Conservation (phyloP, 495 filamentous ascomycete genomes). For the Thermothielavioides terrestris region DNA sequence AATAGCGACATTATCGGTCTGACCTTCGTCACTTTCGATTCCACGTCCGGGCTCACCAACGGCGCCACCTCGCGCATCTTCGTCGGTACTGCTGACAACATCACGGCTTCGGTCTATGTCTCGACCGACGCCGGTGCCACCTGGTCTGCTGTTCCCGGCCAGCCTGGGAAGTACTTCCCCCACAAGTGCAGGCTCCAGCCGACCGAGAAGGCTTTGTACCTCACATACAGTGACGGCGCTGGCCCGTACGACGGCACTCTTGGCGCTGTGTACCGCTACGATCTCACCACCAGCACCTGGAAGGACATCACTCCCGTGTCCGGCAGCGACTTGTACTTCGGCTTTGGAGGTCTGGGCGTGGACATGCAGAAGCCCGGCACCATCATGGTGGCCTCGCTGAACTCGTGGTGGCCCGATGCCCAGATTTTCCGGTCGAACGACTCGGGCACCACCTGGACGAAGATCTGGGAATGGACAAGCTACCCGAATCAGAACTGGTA, state of each 20-base stretch:
- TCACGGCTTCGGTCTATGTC: conserved; percentile 43
- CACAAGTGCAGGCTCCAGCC: conserved; percentile 50
- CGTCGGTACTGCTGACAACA: conserved; percentile 48
- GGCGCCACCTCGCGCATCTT: conserved; percentile 51
- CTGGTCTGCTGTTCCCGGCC: conserved; percentile 41
- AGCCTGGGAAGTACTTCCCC: conserved; percentile 44
- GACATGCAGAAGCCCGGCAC: conserved; percentile 48
- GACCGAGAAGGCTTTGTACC: conserved; percentile 45
- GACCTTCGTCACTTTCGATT: conserved; percentile 48
- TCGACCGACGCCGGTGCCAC: conserved; percentile 47
- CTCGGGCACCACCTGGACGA: conserved; percentile 46
- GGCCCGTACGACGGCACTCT: conserved; percentile 48
- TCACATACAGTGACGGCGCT: conserved; percentile 47
- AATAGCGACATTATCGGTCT: conserved; percentile 45
- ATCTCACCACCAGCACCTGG: conserved; percentile 41
- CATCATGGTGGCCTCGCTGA: conserved; percentile 47
- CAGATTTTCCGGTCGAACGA: conserved; percentile 46
- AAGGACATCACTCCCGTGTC: conserved; percentile 47
- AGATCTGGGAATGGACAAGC: conserved; percentile 42
- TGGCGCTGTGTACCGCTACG: conserved; percentile 46
- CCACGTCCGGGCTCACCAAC: conserved; percentile 36
- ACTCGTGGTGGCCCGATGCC: conserved; percentile 53
- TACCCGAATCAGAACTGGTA: conserved; percentile 41
- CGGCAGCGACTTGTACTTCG: conserved; percentile 36
- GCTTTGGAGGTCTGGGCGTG: conserved; percentile 49